Conservation (phyloP, 306 rosid species). For the Ormosia emarginata region DNA sequence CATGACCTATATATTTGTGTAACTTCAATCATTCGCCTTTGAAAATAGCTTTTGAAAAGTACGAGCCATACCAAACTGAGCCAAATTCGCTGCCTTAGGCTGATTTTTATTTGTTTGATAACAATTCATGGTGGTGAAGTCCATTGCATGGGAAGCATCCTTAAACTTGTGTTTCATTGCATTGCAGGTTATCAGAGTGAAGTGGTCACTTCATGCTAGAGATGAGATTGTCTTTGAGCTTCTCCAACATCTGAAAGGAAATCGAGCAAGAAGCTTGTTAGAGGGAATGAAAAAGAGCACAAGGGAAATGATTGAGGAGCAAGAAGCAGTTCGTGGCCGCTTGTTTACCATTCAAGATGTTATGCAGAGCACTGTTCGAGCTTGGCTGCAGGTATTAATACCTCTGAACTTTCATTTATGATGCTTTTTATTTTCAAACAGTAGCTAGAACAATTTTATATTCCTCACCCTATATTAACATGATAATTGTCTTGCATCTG, state of each 20-base stretch:
- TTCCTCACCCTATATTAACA: background rate
- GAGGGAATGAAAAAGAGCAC: constrained; percentile 64
- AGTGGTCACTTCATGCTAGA: constrained; percentile 96
- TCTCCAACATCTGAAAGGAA: constrained; percentile 81
- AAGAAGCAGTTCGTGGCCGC: constrained; percentile 97
- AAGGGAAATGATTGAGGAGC: constrained; percentile 92
- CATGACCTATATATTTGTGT: background rate
- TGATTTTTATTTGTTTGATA: background rate
- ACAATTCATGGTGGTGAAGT: background rate
- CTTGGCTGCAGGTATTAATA: constrained; percentile 85
- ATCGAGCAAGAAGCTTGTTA: constrained; percentile 49
- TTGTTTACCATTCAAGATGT: constrained; percentile 95
- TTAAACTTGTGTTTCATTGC: constrained; percentile 18
- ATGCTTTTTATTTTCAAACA: background rate
- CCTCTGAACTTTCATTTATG: background rate
- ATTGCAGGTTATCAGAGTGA: constrained; percentile 95
- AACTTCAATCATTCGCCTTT: background rate
- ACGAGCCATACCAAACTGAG: background rate
- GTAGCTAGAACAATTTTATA: background rate
- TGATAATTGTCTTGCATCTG: constrained; percentile 6
- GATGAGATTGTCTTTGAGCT: constrained; percentile 90
- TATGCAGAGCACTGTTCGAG: constrained; percentile 89
- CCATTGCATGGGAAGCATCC: background rate
- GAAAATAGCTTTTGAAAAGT: background rate
- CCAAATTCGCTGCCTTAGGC: background rate